phyloP scores from a whole-genome alignment of 441 rosid species.

The Gossypium schwendimanii region DNA sequence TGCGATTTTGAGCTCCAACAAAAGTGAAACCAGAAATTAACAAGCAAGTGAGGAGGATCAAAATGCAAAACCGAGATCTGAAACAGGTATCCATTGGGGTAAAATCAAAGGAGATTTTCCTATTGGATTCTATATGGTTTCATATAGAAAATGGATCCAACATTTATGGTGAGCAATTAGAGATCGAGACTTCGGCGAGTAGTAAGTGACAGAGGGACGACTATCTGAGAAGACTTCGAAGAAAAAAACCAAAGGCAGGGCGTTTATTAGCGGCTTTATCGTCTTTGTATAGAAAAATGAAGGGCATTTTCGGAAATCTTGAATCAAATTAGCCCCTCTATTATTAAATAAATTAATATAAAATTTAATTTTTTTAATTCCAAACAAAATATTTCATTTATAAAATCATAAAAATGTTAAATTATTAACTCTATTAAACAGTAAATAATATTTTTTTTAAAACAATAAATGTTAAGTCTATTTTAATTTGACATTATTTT shows the following conservation, averaged over 20 bases:
- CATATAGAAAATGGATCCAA: constrained; percentile 19
- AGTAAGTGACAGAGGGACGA: neutral
- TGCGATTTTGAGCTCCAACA: constrained; percentile 56
- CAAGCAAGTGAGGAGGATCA: constrained; percentile 34
- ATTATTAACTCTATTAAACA: too few relatives aligned
- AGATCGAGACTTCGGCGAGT: neutral
- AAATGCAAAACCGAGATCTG: constrained; percentile 52
- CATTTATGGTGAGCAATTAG: constrained; percentile 16
- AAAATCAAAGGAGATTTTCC: neutral
- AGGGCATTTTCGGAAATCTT: neutral
- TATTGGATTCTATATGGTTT: neutral
- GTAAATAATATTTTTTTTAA: too few relatives aligned
- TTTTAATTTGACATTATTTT: too few relatives aligned
- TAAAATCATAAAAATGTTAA: too few relatives aligned
- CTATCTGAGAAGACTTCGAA: neutral
- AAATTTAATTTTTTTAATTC: too few relatives aligned
- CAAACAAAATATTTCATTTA: too few relatives aligned
- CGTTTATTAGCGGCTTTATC: neutral
- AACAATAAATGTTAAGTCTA: too few relatives aligned
- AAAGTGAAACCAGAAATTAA: constrained; percentile 28
- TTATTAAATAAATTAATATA: too few relatives aligned
- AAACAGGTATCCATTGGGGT: constrained; percentile 41
- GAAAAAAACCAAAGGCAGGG: neutral
- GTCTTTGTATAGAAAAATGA: neutral
- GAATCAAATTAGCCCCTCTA: too few relatives aligned